phyloP scores from a whole-genome alignment of 139 green algal species.

The Protoeuglena noctilucae region DNA sequence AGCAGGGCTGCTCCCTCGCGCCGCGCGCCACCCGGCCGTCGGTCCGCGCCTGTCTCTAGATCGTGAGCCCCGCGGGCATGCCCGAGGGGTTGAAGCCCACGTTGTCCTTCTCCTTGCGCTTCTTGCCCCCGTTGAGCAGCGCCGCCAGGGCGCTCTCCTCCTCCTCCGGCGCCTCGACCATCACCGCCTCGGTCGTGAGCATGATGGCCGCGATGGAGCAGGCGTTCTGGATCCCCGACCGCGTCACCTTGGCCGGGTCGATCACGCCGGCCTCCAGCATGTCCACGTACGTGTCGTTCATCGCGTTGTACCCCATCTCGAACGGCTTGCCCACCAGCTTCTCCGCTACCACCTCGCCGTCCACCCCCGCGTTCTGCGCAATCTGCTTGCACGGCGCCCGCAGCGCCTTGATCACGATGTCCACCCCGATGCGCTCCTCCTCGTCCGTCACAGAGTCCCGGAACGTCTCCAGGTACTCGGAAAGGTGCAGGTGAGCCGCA shows the following conservation, averaged over 20 bases:
- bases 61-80: too few species aligned
- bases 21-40: too few species aligned
- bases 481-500: constrained; percentile 84
- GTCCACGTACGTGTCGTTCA: constrained; percentile 46
- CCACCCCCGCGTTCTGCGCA: constrained; percentile 74
- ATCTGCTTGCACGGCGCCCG: constrained; percentile 43
- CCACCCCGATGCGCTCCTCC: constrained; percentile 82
- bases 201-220: constrained; percentile 94
- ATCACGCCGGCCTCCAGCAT: constrained; percentile 77
- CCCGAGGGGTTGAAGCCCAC: too few species aligned
- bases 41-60: too few species aligned
- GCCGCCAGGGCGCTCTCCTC: too few species aligned
- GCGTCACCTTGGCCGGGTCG: constrained; percentile 90
- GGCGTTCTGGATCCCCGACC: constrained; percentile 73
- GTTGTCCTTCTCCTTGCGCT: too few species aligned
- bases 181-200: constrained; percentile 94
- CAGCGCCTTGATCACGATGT: constrained; percentile 86
- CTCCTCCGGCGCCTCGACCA: constrained; percentile 61
- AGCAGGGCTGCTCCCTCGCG: too few species aligned
- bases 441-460: constrained; percentile 48
- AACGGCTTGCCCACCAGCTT: constrained; percentile 67
- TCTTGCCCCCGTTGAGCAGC: too few species aligned
- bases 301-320: constrained; percentile 84
- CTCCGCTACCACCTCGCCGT: constrained; percentile 81
- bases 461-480: constrained; percentile 63